Base-by-base conservation (phyloP, 2,329 filamentous ascomycete species). In the Colletotrichum sp. region DNA sequence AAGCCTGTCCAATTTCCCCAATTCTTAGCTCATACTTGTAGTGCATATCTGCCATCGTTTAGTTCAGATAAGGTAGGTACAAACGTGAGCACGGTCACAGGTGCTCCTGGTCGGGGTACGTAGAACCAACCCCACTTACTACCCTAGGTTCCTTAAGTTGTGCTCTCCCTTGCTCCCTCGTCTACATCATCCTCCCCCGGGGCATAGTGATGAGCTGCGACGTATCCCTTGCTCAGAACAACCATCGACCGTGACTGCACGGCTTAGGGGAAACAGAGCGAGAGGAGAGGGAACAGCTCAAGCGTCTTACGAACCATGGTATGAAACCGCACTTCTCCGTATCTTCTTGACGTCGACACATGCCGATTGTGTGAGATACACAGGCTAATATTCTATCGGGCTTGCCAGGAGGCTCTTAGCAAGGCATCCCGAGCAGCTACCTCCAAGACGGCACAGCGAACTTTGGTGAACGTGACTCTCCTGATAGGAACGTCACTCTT, bases 371-470 rank as follows among this genome's bases (percentile, higher is more conserved):
- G 7, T 18, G 15, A 32, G 8, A 59, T 21, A 28, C 59, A 21
- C 18, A 26, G 21, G 44, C 69, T 71, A 32, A 71, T 39, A 12
- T 55, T 28, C 9, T 18, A 16, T 15, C 52, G 10, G 59, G n/a
- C 32, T 24, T 28, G 8, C 6, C 34, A 78, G 76, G 76, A 78
- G 24, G 65, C 67, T 16, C 57, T 77, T 10, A 52, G 63, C 26
- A 75, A 67, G 44, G 80, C 82, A 9, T 85, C 84, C 77, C 81
- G 78, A 75, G 83, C 84, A 32, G 83, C 86, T 21, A 90, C 89
- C 52, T 91, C 90, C 72, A 88, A 88, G 78, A 84, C 86, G 10
- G 87, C 88, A n/a, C 88, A 89, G 80, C 86, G 88, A 76, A 86
- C 86, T 2, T 84, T 89, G 72, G 81, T 92, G 59, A 88, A 88